Conservation (phyloP, 2,329 filamentous ascomycete genomes). For the Claviceps pusilla region DNA sequence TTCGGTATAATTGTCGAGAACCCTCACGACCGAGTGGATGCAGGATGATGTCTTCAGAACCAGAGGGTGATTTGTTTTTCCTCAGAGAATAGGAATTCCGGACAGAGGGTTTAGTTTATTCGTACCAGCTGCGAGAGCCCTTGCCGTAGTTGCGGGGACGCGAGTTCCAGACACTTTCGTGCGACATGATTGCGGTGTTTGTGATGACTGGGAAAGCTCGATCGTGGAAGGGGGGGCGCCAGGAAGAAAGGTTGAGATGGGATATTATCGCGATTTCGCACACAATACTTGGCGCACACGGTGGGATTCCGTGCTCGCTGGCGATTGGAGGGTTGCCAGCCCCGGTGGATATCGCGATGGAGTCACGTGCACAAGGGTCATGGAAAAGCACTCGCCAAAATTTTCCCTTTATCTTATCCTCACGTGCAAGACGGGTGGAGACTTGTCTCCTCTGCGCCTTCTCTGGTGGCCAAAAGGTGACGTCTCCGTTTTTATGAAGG, state of each 20-base stretch:
- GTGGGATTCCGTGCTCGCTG: conserved; percentile 12
- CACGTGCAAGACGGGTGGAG: conserved; percentile 8
- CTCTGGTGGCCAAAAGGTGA: background rate
- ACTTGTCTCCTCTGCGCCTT: background rate
- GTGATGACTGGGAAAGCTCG: background rate
- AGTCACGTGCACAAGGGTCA: conserved; percentile 1
- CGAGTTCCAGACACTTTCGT: conserved; percentile 98
- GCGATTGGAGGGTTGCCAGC: conserved; percentile 24
- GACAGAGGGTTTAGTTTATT: conserved; percentile 4
- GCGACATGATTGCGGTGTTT: conserved; percentile 40
- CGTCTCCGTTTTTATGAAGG: background rate
- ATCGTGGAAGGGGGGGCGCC: conserved; percentile 1
- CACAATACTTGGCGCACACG: conserved; percentile 4
- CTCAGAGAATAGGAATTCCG: background rate
- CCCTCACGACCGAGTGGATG: background rate
- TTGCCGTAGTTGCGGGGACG: conserved; percentile 95
- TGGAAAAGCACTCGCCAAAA: background rate
- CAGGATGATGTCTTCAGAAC: background rate
- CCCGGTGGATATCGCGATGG: conserved; percentile 12
- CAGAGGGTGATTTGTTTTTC: background rate
- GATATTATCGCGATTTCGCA: conserved; percentile 5
- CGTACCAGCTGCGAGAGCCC: conserved; percentile 86
- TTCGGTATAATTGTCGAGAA: background rate
- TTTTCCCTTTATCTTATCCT: conserved; percentile 6
- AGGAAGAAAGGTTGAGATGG: conserved; percentile 8